Base-by-base conservation (phyloP, 1,284 basidiomycete species). In the Omphalotus olearius region DNA sequence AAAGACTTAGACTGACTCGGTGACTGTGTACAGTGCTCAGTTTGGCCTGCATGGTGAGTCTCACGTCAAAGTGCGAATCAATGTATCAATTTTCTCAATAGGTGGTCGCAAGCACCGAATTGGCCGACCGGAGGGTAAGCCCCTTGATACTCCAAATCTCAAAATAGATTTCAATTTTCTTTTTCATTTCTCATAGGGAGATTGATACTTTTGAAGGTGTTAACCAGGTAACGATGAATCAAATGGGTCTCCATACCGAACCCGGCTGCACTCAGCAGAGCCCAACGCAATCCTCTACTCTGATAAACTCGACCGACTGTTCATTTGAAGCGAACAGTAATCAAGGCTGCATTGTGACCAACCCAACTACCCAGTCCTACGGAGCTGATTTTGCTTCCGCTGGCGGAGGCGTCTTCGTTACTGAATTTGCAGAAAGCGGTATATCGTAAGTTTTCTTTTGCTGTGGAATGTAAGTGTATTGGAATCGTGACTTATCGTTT, bases 141-240 rank as follows among this genome's bases (percentile, higher is more conserved):
- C 61, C 11, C 11, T n/a, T 45, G 25, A 11, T 26, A 18, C 17
- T 45, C 9, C 43, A 25, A 18, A 6, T 18, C 18, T 18, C 18
- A 20, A 33, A 16, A 1, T 11, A 6, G n/a, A 40, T 30, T 18
- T 9, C n/a, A 25, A 48, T 7, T 18, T 36, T 26, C 16, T 40
- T 10, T 43, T 37, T 13, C 5, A 26, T 45, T 18, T 14, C 47
- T 26, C 11, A 17, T 30, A 71, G 74, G 35, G 84, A 87, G 62
- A 87, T 89, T 56, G 88, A 91, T 65, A 86, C 84, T 3, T 81
- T 90, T 56, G 88, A 91, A 66, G 83, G 80, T 40, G 80, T 88
- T 50, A 90, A 91, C 65, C 69, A 78, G 53, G 74, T 74, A 44
- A 74, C 70, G 6, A 67, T 71, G 53, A 84, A 82, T 57, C 81